Percentiles rank a stretch among this genome's conserved stretches.
These are phyloP conservation scores for Pseudofabraea citricarpa DNA, from an alignment of 2,329 filamentous ascomycete species.

Conservation along the genomic window DNA sequence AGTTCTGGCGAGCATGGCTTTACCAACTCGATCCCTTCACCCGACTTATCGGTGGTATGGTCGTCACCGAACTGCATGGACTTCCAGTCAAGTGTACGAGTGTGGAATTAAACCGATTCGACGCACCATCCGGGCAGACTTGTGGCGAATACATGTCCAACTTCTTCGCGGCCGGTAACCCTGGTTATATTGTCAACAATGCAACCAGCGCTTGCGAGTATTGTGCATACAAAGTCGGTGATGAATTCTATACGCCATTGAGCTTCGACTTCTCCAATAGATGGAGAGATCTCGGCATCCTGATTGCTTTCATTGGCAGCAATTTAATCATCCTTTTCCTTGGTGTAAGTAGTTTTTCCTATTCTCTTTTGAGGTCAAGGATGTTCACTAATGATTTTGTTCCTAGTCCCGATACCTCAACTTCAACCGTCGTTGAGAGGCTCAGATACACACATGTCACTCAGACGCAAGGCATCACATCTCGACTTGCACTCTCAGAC, in stretches of 20 bases:
- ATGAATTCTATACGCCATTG: slow-evolving; percentile 71
- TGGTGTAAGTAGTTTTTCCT: slow-evolving; percentile 10
- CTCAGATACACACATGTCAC: no score
- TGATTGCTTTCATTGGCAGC: slow-evolving; percentile 68
- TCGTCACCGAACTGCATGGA: slow-evolving; percentile 70
- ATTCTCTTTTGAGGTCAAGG: neutral
- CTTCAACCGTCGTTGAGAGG: neutral
- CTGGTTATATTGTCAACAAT: slow-evolving; percentile 68
- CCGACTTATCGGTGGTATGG: slow-evolving; percentile 73
- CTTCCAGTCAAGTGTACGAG: slow-evolving; percentile 55
- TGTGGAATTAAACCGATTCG: slow-evolving; percentile 63
- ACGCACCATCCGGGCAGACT: slow-evolving; percentile 56
- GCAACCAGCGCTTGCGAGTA: slow-evolving; percentile 67
- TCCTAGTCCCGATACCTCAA: neutral
- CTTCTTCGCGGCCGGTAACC: slow-evolving; percentile 65
- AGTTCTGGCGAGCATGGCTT: slow-evolving; percentile 75
- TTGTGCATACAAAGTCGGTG: slow-evolving; percentile 75
- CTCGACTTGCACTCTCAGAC: no score
- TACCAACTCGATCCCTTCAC: slow-evolving; percentile 83
- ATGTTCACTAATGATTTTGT: neutral
- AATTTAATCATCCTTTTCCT: slow-evolving; percentile 65
- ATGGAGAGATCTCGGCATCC: slow-evolving; percentile 82
- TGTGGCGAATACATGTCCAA: slow-evolving; percentile 72
- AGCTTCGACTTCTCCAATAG: slow-evolving; percentile 61
- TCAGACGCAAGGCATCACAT: no score